These are phyloP conservation scores for Iris pallida DNA, from an alignment of 116 monocot species.

Conservation along the genomic window DNA sequence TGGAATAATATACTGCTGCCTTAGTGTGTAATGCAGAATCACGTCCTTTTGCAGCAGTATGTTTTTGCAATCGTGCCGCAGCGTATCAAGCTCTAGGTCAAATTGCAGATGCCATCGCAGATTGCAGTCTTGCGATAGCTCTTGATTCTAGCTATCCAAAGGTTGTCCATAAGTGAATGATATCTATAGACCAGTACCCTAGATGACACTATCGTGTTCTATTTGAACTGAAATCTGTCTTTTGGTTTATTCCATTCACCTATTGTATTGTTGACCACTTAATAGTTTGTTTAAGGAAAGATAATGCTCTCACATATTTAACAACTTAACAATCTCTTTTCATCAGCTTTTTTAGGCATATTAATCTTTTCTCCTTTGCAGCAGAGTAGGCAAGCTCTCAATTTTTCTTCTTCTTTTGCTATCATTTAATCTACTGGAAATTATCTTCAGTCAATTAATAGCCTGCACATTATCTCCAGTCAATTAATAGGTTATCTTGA, in stretches of 20 bases:
- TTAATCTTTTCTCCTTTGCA: too few species aligned
- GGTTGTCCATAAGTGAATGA: slow-evolving; percentile 35
- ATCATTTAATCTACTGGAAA: too few species aligned
- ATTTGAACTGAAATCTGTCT: neutral
- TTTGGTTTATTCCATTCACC: neutral
- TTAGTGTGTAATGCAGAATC: slow-evolving; percentile 76
- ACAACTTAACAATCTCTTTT: too few species aligned
- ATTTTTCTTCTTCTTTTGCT: too few species aligned
- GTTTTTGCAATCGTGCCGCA: slow-evolving; percentile 98
- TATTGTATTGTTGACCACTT: neutral
- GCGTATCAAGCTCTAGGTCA: slow-evolving; percentile 92
- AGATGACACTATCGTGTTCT: neutral
- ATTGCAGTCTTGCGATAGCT: slow-evolving; percentile 92
- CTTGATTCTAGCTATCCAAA: slow-evolving; percentile 79
- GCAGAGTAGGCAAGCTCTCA: too few species aligned
- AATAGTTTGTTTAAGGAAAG: too few species aligned
- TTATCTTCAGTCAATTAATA: too few species aligned
- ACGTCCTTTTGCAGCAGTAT: slow-evolving; percentile 82
- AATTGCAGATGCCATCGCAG: slow-evolving; percentile 94
- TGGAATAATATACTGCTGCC: slow-evolving; percentile 80
- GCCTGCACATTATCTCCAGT: too few species aligned
- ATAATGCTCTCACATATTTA: too few species aligned
- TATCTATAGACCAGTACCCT: neutral
- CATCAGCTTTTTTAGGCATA: too few species aligned
- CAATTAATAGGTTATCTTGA: too few species aligned